Conservation (phyloP, 176 grass and related monocot species). For the Oryza officinalis region DNA sequence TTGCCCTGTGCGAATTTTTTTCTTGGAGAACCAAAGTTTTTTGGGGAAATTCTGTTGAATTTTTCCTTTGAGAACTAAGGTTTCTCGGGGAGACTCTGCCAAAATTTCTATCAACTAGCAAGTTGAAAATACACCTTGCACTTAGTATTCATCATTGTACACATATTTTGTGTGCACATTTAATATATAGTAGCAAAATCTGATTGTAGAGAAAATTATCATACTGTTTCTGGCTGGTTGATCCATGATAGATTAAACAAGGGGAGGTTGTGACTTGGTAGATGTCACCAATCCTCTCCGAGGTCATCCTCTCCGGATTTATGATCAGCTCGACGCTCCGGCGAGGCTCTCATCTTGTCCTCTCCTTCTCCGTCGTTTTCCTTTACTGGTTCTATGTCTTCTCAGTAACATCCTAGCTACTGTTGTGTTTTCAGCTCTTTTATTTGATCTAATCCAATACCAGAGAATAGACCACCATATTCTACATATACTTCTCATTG, state of each 20-base stretch:
- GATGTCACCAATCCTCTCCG: constrained; percentile 64
- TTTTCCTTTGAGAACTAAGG: neutral
- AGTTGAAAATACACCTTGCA: neutral
- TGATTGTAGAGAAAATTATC: neutral
- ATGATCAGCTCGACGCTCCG: constrained; percentile 61
- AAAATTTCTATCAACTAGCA: neutral
- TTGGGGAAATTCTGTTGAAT: neutral
- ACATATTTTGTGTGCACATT: neutral
- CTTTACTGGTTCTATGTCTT: constrained; percentile 97
- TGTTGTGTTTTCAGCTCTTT: neutral
- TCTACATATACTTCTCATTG: neutral
- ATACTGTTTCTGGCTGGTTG: neutral
- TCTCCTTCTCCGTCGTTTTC: constrained; percentile 90
- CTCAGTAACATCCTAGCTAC: constrained; percentile 41
- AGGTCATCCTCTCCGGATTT: constrained; percentile 54
- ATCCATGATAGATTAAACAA: constrained; percentile 38
- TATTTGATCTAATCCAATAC: neutral
- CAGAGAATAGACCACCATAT: constrained; percentile 6
- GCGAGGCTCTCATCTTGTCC: constrained; percentile 77
- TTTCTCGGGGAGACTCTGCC: constrained; percentile 6
- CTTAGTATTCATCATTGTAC: neutral
- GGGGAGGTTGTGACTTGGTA: constrained; percentile 25
- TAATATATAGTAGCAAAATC: neutral
- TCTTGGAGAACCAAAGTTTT: neutral
- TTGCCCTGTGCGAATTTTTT: neutral